Evolutionary conservation across 2,329 filamentous ascomycete genomes (phyloP).

Genomic region (Arthrobotrys entomopaga): DNA sequence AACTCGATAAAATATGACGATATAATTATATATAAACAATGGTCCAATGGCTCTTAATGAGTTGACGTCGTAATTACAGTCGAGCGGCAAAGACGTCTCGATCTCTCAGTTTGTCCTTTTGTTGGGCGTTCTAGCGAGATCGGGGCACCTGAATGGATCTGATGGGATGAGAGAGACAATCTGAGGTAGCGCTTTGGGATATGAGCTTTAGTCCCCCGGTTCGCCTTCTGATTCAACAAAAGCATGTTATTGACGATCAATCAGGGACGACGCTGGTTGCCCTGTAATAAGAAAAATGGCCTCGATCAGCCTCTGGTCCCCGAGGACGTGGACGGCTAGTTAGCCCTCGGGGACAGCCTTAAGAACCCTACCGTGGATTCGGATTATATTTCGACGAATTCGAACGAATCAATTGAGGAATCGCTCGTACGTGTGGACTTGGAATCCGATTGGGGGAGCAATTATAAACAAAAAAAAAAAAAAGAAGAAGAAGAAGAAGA

Average conservation of each 20-base stretch:
- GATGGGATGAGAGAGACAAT: constrained; percentile 43
- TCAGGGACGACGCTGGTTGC: constrained; percentile 21
- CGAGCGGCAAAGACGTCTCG: too few species aligned
- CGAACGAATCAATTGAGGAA: too few species aligned
- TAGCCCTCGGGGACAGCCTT: neutral
- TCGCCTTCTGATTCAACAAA: neutral
- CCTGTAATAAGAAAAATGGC: too few species aligned
- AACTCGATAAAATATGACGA: too few species aligned
- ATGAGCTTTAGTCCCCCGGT: neutral
- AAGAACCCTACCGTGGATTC: neutral
- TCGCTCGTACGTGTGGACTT: too few species aligned
- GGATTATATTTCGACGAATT: too few species aligned
- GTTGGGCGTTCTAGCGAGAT: constrained; percentile 17
- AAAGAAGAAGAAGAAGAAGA: too few species aligned
- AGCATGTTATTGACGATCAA: constrained; percentile 24
- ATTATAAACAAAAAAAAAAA: too few species aligned
- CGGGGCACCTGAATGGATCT: constrained; percentile 13
- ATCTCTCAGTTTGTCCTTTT: neutral
- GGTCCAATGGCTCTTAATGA: too few species aligned
- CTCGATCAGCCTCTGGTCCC: neutral
- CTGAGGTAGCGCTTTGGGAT: constrained; percentile 28
- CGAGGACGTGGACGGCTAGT: neutral
- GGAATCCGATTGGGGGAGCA: too few species aligned
- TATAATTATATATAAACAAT: too few species aligned
- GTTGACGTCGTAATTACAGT: too few species aligned